Base-by-base conservation (phyloP, 116 monocot genomes). In the Papilionanthe hybrid region DNA sequence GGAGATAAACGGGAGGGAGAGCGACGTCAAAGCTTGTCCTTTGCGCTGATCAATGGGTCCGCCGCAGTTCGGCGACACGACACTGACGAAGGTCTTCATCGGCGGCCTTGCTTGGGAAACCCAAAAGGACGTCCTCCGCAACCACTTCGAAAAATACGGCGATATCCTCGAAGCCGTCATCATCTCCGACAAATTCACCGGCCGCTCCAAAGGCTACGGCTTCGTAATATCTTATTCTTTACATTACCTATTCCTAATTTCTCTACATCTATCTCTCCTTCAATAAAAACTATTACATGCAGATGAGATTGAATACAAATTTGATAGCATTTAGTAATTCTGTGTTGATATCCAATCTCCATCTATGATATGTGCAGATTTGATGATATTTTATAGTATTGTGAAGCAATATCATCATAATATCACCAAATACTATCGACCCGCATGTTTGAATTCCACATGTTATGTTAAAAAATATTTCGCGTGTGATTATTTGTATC, bases 171-270 rank as follows among this genome's bases (percentile, higher is more conserved):
- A 86, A 58, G 85, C 85, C 78, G 85, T 81, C 80, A 47, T 85
- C 77, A 85, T 85, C 81, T 57, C 81, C 41, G 85, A 85, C 60
- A 80, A 74, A 74, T 15, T 77, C 78, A 81, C 85, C 72, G 85
- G 85, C 45, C 77, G 85, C n/a, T 85, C 85, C 78, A 85, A 85
- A 71, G 85, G 85, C 77, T 85, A 81, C 79, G 85, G 85, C 66
- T 85, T 85, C 50, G 85, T 85, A 75, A 76, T 58, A 20, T 27
- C 9, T 50, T 66, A 50, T 28, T 53, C 10, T 49, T 13, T 43
- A 43, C 11, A 11, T 49, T 49, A 10, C 68, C 4, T 23, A 11
- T 23, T 23, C 15, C 69, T 32, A 1, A 1, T 32, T 11, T 41
- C 71, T 71, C 71, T 32, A 17, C 2, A 5, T 32, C 53, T 42